phyloP scores from a whole-genome alignment of 1,284 basidiomycete genomes.

The Ustilago loliicola region DNA sequence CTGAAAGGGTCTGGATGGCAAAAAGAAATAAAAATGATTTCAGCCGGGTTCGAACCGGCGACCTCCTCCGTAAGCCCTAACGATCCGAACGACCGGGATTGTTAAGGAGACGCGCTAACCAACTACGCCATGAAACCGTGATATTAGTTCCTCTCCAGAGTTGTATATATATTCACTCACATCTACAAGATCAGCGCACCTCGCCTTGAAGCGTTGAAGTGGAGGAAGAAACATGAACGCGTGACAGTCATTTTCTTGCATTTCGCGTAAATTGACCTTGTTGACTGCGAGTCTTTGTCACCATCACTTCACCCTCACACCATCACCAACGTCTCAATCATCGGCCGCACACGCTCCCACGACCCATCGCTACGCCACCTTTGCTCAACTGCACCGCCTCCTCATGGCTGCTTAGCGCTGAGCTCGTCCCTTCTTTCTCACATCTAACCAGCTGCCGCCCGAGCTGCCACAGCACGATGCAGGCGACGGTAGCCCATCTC shows the following conservation, averaged over 20 bases:
- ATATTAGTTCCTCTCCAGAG: background rate
- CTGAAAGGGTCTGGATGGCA: background rate
- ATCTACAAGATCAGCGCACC: no score
- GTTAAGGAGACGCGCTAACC: slow-evolving; percentile 60
- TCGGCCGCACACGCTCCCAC: background rate
- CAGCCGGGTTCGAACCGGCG: slow-evolving; percentile 60
- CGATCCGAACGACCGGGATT: slow-evolving; percentile 39
- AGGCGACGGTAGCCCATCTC: slow-evolving; percentile 23
- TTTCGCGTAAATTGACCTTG: background rate
- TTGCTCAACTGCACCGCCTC: background rate
- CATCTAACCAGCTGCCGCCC: background rate
- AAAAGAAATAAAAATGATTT: slow-evolving; percentile 42
- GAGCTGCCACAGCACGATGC: slow-evolving; percentile 6
- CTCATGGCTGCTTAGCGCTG: background rate
- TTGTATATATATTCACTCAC: no score
- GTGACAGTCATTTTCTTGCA: background rate
- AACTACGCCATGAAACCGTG: slow-evolving; percentile 54
- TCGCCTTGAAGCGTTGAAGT: background rate
- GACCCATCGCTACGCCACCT: no score
- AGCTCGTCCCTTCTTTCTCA: background rate
- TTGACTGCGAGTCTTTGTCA: background rate
- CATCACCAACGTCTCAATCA: background rate
- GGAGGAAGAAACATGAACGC: background rate
- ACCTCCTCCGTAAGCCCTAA: slow-evolving; percentile 58
- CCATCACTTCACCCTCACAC: background rate